Percentiles rank a stretch among this genome's conserved stretches.
Conservation (phyloP, 1,139 yeast genomes). For the Diutina scorzettiae region DNA sequence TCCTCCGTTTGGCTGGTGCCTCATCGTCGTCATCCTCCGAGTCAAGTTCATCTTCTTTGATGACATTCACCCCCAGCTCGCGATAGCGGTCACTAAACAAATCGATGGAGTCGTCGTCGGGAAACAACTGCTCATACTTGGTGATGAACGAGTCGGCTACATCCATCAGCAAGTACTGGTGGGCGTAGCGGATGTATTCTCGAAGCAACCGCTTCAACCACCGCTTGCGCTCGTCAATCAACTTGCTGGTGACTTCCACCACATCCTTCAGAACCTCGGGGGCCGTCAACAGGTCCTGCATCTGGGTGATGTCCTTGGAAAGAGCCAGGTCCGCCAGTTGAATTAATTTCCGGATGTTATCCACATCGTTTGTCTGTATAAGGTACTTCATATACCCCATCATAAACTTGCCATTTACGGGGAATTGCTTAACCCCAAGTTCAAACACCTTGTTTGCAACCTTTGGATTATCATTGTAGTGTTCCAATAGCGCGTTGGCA, state of each 20-base stretch:
- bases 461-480: conserved; percentile 49
- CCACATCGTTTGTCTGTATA: conserved; percentile 60
- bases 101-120: conserved; percentile 38
- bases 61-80: conserved; percentile 29
- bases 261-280: conserved; percentile 15
- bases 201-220: conserved; percentile 17
- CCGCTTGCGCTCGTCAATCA: conserved; percentile 16
- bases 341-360: conserved; percentile 71
- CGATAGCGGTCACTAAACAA: conserved; percentile 35
- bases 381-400: conserved; percentile 64
- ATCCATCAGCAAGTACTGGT: conserved; percentile 49
- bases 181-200: conserved; percentile 14
- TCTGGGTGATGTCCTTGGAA: conserved; percentile 23
- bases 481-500: conserved; percentile 77
- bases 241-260: conserved; percentile 12
- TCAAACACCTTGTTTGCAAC: conserved; percentile 74
- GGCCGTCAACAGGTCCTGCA: conserved; percentile 10
- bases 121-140: conserved; percentile 56
- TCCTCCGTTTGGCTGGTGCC: conserved; percentile 9
- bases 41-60: conserved; percentile 17
- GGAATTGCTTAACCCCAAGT: conserved; percentile 57
- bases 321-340: conserved; percentile 40
- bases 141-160: conserved; percentile 57
- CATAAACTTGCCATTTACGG: conserved; percentile 48
- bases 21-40: conserved; percentile 9